Evolutionary conservation across 1,284 basidiomycete species (phyloP), one percentile per base, ranked within the genome.

Genomic region (Athelia psychrophila): DNA sequence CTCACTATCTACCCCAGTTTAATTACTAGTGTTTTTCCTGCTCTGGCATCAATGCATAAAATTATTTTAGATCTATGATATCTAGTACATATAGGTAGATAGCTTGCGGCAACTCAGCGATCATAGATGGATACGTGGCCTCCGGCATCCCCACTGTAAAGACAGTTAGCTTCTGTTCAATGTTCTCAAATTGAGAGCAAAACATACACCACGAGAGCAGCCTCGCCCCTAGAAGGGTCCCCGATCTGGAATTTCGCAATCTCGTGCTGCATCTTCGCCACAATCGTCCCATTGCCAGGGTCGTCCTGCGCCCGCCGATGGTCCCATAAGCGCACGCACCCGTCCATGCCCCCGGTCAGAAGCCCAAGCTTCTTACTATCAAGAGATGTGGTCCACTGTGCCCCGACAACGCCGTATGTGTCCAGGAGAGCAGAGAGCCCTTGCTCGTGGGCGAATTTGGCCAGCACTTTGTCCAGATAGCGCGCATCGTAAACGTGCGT

Each of bases 261-360:
- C 58, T 88, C 84, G 16, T 77, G 77, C 55, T 76, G 69, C 10
- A 75, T 71, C 56, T 78, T 71, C 2, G 76, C 82, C 15, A 88
- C 57, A 6, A 80, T 61, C 13, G 54, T 62, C 9, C 83, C 80
- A 60, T 84, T 81, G 3, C 60, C 52, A 4, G 62, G 56, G 50
- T 74, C 68, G 16, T 64, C 60, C 5, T 54, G 58, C 5, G 79
- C 70, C 24, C 67, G 59, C 19, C 70, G 64, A 12, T 82, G 75
- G 58, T 87, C 78, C 86, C 86, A 89, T 24, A 86, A 59, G 19
- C 85, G 74, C 9, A 89, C 75, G 58, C 81, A 85, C 10, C 86
- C 86, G 63, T 89, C 86, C 46, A 77, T 72, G 0, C 86, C 86
- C 3, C 80, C 84, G 16, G 78, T 85, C 30, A 84, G 64, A 18